Evolutionary conservation across 441 rosid genomes (phyloP), one percentile per base, ranked within the genome.

Genomic region (Sinapis alba): DNA sequence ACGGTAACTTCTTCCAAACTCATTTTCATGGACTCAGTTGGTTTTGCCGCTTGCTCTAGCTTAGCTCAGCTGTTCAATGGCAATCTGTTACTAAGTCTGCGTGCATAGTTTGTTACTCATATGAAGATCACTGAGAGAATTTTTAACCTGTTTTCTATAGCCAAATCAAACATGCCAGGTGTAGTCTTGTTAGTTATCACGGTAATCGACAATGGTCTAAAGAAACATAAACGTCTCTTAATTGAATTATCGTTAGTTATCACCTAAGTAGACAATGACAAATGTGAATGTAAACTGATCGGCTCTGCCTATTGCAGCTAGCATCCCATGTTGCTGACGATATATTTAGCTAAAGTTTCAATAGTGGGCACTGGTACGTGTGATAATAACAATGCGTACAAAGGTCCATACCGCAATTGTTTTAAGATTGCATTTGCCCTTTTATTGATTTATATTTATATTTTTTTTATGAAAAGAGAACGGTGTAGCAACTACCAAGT

Each of bases 401-500:
- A 74, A 66, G 61, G 23, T 66, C 27, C 67, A 66, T 58, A 59
- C 51, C 58, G 60, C 72, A 66, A n/a, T 50, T 50, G 56, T 50
- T 15, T 47, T 50, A 50, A 50, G 21, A 50, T 50, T 50, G 21
- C 23, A 7, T 19, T 30, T 8, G 15, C 16, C 8, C n/a, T 57
- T 50, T 5, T 21, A n/a, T 58, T 7, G 38, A 19, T 28, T 53
- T 53, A 53, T 53, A 53, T 53, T 53, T 53, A 13, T 53, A 19
- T 47, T 16, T 27, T 62, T 61, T 24, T 53, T 59, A 27, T 41
- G 26, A 65, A 74, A 20, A 7, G 3, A 50, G 32, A 24, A 59
- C 53, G 59, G 36, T 67, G 72, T 74, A 65, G 72, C 78, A 58
- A n/a, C n/a, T n/a, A n/a, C n/a, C n/a, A n/a, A n/a, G n/a, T n/a